Base-by-base conservation (phyloP, 441 rosid species). In the Mallotus japonicus region DNA sequence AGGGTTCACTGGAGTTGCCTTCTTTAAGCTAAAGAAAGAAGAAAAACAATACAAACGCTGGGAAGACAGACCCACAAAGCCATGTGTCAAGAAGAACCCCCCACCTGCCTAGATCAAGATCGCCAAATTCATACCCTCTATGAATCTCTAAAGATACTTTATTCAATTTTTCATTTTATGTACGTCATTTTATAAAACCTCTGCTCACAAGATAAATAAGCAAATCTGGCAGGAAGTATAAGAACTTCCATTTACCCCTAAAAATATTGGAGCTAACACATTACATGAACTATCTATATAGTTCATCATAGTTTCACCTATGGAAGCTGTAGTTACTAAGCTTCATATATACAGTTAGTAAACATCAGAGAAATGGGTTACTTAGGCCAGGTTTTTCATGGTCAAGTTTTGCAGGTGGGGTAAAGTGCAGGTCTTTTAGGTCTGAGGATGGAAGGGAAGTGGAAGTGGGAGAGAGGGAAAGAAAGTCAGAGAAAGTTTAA, bases 241-340 rank as follows among this genome's bases (percentile, higher is more conserved):
- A 42, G 16, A 34, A 49, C 42, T 49, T 44, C 16, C 2, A 16
- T 32, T 47, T 11, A 12, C 62, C 34, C 65, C 75, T 57, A 65
- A 47, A 50, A 59, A 10, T 14, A 65, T 57, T 59, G 75, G 76
- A 69, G 56, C 49, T 1, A 8, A 4, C 7, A 53, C 11, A 13
- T 24, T 69, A 16, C 82, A 64, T 72, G 69, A 62, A 37, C 78
- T 66, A 22, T 44, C 42, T n/a, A n/a, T n/a, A n/a, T 20, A 14
- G 68, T 17, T 64, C 32, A 17, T 65, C 14, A 60, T 55, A 72
- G 62, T 32, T 24, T 6, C 24, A 4, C 63, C 69, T 8, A 91
- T 88, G 89, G 79, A 85, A 69, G 84, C 83, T 61, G 62, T 76
- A 55, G 66, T 89, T 46, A 79, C 88, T 12, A 85, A 84, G 78